phyloP scores from a whole-genome alignment of 2,329 filamentous ascomycete genomes.

The Aureobasidium pullulans region DNA sequence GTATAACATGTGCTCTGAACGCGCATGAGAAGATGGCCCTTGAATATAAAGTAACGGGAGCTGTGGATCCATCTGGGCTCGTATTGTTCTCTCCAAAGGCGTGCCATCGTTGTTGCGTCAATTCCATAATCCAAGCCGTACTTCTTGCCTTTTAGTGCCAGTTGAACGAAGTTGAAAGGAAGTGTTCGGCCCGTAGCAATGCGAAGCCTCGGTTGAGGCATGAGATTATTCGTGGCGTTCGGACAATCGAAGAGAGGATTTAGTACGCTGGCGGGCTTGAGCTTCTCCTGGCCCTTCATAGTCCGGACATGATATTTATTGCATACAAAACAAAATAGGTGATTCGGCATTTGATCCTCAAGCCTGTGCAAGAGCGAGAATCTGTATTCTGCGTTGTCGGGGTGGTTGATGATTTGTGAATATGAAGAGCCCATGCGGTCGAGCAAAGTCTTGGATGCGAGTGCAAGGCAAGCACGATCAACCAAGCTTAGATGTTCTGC shows the following conservation, averaged over 20 bases:
- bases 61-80: conserved; percentile 47
- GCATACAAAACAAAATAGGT: conserved; percentile 55
- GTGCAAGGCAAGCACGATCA: conserved; percentile 44
- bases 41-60: conserved; percentile 46
- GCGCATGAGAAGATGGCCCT: conserved; percentile 50
- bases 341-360: conserved; percentile 45
- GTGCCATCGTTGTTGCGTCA: conserved; percentile 37
- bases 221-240: conserved; percentile 42
- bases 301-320: conserved; percentile 48
- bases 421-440: conserved; percentile 34
- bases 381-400: conserved; percentile 40
- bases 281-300: conserved; percentile 45
- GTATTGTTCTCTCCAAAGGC: conserved; percentile 46
- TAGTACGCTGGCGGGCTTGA: conserved; percentile 46
- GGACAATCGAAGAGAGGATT: conserved; percentile 54
- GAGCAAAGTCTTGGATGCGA: conserved; percentile 42
- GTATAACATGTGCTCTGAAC: conserved; percentile 49
- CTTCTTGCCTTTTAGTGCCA: conserved; percentile 44
- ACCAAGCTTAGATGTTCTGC: conserved; percentile 34
- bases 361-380: conserved; percentile 45
- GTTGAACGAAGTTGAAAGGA: conserved; percentile 52
- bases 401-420: conserved; percentile 33
- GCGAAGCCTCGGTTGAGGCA: conserved; percentile 40
- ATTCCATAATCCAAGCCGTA: conserved; percentile 44
- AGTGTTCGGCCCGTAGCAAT: conserved; percentile 49